These are phyloP conservation scores for Ilyonectria destructans DNA, from an alignment of 2,329 filamentous ascomycete species.

Conservation along the genomic window DNA sequence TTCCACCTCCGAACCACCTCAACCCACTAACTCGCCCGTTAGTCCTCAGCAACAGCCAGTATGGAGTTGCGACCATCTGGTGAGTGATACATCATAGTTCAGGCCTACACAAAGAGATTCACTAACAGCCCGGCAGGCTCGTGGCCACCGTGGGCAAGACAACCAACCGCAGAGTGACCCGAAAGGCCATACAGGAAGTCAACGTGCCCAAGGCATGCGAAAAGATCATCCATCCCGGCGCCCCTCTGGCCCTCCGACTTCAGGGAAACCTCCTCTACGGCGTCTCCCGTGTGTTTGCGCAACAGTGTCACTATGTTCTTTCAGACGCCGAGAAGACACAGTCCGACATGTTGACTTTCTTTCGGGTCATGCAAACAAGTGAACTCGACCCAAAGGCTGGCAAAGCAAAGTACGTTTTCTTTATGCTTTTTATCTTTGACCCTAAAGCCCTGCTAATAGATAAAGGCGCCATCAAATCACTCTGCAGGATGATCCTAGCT, in stretches of 20 bases:
- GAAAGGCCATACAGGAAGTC: conserved; percentile 91
- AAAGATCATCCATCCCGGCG: conserved; percentile 86
- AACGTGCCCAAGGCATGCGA: conserved; percentile 89
- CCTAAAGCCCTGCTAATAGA: conserved; percentile 22
- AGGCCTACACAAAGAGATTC: background rate
- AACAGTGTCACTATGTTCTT: conserved; percentile 91
- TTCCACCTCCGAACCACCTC: background rate
- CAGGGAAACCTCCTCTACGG: conserved; percentile 92
- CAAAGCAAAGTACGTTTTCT: conserved; percentile 77
- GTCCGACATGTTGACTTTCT: conserved; percentile 79
- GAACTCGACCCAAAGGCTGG: conserved; percentile 80
- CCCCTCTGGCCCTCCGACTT: conserved; percentile 90
- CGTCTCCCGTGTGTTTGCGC: conserved; percentile 86
- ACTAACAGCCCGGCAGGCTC: conserved; percentile 73
- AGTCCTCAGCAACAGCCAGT: conserved; percentile 88
- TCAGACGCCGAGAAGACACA: conserved; percentile 84
- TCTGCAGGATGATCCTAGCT: conserved; percentile 86
- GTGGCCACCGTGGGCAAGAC: conserved; percentile 90
- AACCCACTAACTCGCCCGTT: conserved; percentile 44
- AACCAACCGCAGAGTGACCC: conserved; percentile 80
- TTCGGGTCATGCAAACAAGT: conserved; percentile 68
- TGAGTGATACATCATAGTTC: conserved; percentile 59
- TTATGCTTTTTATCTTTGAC: conserved; percentile 50
- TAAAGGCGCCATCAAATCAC: conserved; percentile 82
- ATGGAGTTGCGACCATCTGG: conserved; percentile 97